Conservation (phyloP, 192 early-diverging fungal genomes). For the Coemansia sp. region DNA sequence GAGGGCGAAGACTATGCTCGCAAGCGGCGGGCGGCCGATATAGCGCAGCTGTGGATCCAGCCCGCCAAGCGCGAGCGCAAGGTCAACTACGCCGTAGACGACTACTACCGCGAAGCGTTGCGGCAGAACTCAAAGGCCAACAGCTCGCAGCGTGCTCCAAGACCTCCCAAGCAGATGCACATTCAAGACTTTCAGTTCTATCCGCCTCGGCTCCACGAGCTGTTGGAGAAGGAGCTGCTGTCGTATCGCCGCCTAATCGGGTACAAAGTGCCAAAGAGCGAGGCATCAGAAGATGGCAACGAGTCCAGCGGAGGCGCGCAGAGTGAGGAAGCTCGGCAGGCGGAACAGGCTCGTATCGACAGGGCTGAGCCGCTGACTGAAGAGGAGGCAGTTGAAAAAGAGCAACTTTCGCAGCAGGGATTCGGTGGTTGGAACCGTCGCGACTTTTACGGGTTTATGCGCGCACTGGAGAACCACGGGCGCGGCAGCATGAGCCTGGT, state of each 20-base stretch:
- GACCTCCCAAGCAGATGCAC: conserved; percentile 67
- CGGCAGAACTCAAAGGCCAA: conserved; percentile 65
- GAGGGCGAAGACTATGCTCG: conserved; percentile 94
- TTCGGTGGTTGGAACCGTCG: conserved; percentile 91
- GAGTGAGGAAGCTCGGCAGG: conserved; percentile 62
- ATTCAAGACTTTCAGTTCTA: conserved; percentile 95
- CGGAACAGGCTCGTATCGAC: conserved; percentile 86
- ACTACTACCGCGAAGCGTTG: conserved; percentile 89
- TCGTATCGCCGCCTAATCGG: conserved; percentile 69
- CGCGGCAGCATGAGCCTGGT: conserved; percentile 74
- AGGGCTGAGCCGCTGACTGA: conserved; percentile 87
- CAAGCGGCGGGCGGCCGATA: conserved; percentile 57
- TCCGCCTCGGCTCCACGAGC: conserved; percentile 70
- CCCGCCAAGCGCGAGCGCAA: conserved; percentile 95
- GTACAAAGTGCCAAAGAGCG: conserved; percentile 67
- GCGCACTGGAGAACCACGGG: conserved; percentile 84
- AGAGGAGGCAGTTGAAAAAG: conserved; percentile 81
- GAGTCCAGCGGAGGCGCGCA: conserved; percentile 40
- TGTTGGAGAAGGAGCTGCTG: conserved; percentile 82
- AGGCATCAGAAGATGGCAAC: conserved; percentile 43
- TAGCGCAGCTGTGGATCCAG: conserved; percentile 76
- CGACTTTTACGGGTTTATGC: conserved; percentile 87
- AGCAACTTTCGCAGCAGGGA: conserved; percentile 63
- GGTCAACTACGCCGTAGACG: conserved; percentile 87
- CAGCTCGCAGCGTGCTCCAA: conserved; percentile 64